Evolutionary conservation across 768 basidiomycete genomes (phyloP).

Genomic region (Mycena rosella): DNA sequence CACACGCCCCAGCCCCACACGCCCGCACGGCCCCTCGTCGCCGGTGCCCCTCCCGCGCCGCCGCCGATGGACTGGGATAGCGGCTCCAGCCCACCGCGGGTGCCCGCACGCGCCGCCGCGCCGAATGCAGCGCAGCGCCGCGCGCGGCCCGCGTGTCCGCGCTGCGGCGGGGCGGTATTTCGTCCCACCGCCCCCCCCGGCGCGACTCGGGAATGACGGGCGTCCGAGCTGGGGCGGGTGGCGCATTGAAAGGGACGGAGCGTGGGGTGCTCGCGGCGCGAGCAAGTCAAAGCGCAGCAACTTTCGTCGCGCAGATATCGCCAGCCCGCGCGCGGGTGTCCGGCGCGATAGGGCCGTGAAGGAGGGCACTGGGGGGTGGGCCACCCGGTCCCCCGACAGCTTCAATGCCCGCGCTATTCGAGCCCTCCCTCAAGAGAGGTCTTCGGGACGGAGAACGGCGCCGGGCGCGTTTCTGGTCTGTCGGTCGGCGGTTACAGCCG

Average conservation of each 20-base stretch:
- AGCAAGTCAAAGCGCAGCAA: too few relatives aligned
- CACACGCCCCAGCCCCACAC: not conserved
- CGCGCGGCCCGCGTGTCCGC: too few relatives aligned
- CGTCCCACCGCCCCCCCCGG: not conserved
- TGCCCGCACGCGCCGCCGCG: too few relatives aligned
- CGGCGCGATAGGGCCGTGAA: not conserved
- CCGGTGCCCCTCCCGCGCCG: not conserved
- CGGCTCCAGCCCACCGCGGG: too few relatives aligned
- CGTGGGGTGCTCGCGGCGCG: not conserved
- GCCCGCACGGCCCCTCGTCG: not conserved
- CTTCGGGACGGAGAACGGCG: constrained; percentile 2
- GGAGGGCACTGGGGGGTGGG: not conserved
- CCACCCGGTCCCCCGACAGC: constrained; percentile 1
- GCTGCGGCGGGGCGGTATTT: too few relatives aligned
- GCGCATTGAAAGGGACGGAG: not conserved
- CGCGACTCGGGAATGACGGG: too few relatives aligned
- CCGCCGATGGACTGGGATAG: not conserved
- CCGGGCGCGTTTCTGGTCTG: too few relatives aligned
- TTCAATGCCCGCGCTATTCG: constrained; percentile 2
- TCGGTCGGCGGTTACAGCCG: constrained; percentile 4
- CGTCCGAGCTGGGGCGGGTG: not conserved
- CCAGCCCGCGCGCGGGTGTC: not conserved
- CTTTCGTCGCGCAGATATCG: too few relatives aligned
- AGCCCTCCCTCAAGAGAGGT: constrained; percentile 4
- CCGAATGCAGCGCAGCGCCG: too few relatives aligned